Conservation (phyloP, 2,329 filamentous ascomycete genomes). For the Exophiala aquamarina region DNA sequence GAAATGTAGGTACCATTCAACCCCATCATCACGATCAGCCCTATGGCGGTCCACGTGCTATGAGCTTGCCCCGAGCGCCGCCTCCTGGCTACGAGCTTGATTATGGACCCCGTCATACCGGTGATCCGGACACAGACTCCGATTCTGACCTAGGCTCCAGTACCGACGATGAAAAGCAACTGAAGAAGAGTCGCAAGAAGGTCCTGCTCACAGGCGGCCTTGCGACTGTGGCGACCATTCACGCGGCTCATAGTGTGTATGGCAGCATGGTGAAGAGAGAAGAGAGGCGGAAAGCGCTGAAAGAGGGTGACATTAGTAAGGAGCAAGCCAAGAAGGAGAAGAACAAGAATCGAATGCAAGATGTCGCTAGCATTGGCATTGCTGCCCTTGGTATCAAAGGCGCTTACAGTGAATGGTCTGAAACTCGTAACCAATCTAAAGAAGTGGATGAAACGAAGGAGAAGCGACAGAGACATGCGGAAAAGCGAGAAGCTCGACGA, state of each 20-base stretch:
- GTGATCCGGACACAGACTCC: slow-evolving; percentile 37
- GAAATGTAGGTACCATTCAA: slow-evolving; percentile 45
- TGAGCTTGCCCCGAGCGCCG: slow-evolving; percentile 27
- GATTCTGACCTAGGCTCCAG: slow-evolving; percentile 57
- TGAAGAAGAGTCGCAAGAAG: slow-evolving; percentile 66
- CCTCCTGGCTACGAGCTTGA: slow-evolving; percentile 25
- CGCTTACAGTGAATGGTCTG: slow-evolving; percentile 66
- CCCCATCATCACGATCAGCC: slow-evolving; percentile 29
- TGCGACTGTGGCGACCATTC: slow-evolving; percentile 67
- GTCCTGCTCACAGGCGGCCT: slow-evolving; percentile 66
- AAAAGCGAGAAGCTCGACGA: slow-evolving; percentile 27
- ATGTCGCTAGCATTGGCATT: slow-evolving; percentile 66
- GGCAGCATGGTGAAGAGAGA: slow-evolving; percentile 64
- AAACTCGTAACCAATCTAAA: slow-evolving; percentile 62
- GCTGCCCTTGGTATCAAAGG: slow-evolving; percentile 68
- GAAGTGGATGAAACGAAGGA: slow-evolving; percentile 56
- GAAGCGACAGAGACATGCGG: slow-evolving; percentile 39
- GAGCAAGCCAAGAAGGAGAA: slow-evolving; percentile 64
- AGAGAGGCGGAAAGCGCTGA: slow-evolving; percentile 58
- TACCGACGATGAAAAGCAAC: slow-evolving; percentile 61
- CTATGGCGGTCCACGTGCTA: slow-evolving; percentile 25
- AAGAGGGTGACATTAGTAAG: slow-evolving; percentile 61
- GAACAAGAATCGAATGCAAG: slow-evolving; percentile 63
- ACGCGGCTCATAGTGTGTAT: slow-evolving; percentile 66
- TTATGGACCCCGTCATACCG: slow-evolving; percentile 26